phyloP scores from a whole-genome alignment of 805 yeast genomes.

The Teunomyces funiuensis region DNA sequence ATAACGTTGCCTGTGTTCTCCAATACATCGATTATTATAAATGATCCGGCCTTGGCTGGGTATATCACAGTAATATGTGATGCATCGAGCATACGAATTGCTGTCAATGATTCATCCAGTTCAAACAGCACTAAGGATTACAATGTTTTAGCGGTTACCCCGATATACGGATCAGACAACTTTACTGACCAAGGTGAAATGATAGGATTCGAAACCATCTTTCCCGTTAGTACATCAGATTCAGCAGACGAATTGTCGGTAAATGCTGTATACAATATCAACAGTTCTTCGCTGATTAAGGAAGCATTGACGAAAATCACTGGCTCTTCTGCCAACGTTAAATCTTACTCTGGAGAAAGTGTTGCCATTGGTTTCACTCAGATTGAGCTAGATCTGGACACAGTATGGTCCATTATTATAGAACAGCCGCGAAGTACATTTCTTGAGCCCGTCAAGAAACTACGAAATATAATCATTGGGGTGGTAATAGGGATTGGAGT shows the following conservation, averaged over 20 bases:
- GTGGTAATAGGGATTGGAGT: conserved; percentile 78
- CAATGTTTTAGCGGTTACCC: conserved; percentile 31
- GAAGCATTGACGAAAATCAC: conserved; percentile 24
- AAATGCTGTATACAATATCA: conserved; percentile 25
- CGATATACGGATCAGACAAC: conserved; percentile 21
- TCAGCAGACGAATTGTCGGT: conserved; percentile 14
- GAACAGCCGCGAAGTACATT: conserved; percentile 62
- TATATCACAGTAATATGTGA: conserved; percentile 58
- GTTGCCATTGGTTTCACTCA: conserved; percentile 38
- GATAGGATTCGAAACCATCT: conserved; percentile 44
- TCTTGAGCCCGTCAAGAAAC: conserved; percentile 57
- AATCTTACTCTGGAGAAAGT: conserved; percentile 18
- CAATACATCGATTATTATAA: conserved; percentile 64
- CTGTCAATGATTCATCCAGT: conserved; percentile 23
- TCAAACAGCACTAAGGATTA: conserved; percentile 21
- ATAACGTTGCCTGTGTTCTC: conserved; percentile 75
- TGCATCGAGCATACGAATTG: conserved; percentile 31
- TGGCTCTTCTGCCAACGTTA: conserved; percentile 33
- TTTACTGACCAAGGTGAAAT: conserved; percentile 36
- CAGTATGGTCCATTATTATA: conserved; percentile 70
- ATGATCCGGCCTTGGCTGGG: conserved; percentile 64
- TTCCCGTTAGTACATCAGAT: conserved; percentile 21
- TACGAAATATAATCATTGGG: conserved; percentile 71
- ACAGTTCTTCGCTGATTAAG: conserved; percentile 25
- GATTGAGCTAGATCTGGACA: conserved; percentile 31